Base-by-base conservation (phyloP, 2,329 filamentous ascomycete species). In the Camillea tinctor region DNA sequence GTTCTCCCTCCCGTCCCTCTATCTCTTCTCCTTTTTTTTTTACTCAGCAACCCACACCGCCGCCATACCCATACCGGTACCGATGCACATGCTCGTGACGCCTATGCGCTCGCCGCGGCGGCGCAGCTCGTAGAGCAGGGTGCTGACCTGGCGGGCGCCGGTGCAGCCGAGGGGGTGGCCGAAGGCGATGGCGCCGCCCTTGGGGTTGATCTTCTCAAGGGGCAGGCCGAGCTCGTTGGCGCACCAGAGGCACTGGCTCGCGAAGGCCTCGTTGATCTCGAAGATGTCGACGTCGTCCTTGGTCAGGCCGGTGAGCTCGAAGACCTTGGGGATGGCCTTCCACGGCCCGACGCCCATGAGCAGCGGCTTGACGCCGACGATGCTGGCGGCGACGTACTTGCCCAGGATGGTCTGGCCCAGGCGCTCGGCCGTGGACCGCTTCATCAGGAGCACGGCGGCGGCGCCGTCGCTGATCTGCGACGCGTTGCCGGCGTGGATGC, bases 231-330 rank as follows among this genome's bases (percentile, higher is more conserved):
- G 85, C 81, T 97, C 88, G 71, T 95, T 91, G 64, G 91, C 87
- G 77, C 93, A 97, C 90, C 91, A 98, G 67, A 98, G 77, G 77
- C 92, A 97, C 84, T 98, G 94, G 65, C 87, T 91, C 30, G 95
- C 95, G 76, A 99, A 99, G 1, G 95, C 95, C 85, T 99, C 95
- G 82, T 99, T 99, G 84, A 99, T 97, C 85, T 99, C 95, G 73
- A 86, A 98, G 73, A 98, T 94, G 75, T 98, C 95, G 26, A 99
- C 92, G 68, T 98, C 94, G 59, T 96, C 89, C 77, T 89, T 92
- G 74, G 81, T 83, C 69, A 99, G 87, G 61, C 93, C 93, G 0
- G 93, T 91, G 76, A 95, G 93, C 74, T 91, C 85, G 59, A 97
- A 88, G 3, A 92, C 93, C 74, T 93, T 90, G 66, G 95, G 95